Percentiles rank a stretch among this genome's conserved stretches.
Conservation (phyloP, 2,329 filamentous ascomycete genomes). For the Monilinia laxa region DNA sequence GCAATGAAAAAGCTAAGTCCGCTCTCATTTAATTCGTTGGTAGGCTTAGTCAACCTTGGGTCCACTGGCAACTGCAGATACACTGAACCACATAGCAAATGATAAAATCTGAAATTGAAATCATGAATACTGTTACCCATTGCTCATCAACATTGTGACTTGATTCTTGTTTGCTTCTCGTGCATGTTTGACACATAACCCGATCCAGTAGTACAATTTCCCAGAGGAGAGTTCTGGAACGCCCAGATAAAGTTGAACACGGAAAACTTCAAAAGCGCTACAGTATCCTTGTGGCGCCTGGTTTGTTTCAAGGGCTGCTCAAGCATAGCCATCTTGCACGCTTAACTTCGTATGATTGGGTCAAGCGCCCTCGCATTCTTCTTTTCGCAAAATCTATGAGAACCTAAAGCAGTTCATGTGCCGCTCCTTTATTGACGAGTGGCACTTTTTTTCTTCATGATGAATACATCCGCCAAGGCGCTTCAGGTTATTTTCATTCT, state of each 20-base stretch:
- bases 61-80: not conserved
- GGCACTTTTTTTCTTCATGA: no score
- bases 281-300: no score
- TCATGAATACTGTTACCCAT: not conserved
- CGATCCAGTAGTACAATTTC: not conserved
- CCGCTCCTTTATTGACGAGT: not conserved
- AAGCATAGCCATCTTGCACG: not conserved
- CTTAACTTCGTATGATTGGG: not conserved
- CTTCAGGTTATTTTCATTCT: not conserved
- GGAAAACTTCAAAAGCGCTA: no score
- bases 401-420: no score
- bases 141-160: not conserved
- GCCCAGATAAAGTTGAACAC: not conserved
- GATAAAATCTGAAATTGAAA: not conserved
- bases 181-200: not conserved
- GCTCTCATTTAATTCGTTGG: constrained; percentile 9
- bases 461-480: not conserved
- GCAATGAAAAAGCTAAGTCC: constrained; percentile 12
- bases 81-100: not conserved
- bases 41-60: not conserved
- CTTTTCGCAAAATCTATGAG: no score
- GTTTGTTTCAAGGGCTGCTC: not conserved
- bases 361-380: not conserved
- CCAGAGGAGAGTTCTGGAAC: not conserved
- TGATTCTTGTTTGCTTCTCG: not conserved